Conservation (phyloP, 2,329 filamentous ascomycete genomes). For the Aspergillus pseudoviridinutans region DNA sequence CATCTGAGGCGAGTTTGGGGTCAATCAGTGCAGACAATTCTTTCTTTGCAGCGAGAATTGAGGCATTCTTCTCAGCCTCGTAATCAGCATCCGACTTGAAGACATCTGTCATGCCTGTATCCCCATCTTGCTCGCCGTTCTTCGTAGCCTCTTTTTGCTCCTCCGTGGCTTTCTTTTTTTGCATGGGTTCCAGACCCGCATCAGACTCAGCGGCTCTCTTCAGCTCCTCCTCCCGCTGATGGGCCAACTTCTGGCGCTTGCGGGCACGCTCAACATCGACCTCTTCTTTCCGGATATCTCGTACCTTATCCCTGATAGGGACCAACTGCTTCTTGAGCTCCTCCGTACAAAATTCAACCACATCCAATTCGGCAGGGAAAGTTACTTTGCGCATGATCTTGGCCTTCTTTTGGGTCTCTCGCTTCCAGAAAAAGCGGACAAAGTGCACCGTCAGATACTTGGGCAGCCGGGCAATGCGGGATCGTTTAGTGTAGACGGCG, state of each 20-base stretch:
- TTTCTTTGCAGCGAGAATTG: slow-evolving; percentile 77
- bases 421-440: slow-evolving; percentile 97
- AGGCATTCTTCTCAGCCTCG: slow-evolving; percentile 75
- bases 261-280: slow-evolving; percentile 86
- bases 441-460: slow-evolving; percentile 97
- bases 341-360: slow-evolving; percentile 92
- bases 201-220: slow-evolving; percentile 34
- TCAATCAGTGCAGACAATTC: slow-evolving; percentile 77
- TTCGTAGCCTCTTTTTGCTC: slow-evolving; percentile 51
- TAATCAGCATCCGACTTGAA: slow-evolving; percentile 95
- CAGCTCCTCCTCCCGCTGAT: slow-evolving; percentile 52
- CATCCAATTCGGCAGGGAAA: slow-evolving; percentile 88
- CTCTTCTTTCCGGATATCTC: slow-evolving; percentile 91
- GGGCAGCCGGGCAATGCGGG: slow-evolving; percentile 82
- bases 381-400: slow-evolving; percentile 99
- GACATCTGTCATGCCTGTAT: slow-evolving; percentile 66
- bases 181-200: slow-evolving; percentile 37
- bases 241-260: slow-evolving; percentile 79
- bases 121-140: slow-evolving; percentile 56
- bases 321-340: slow-evolving; percentile 77
- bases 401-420: slow-evolving; percentile 92
- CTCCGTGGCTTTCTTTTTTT: slow-evolving; percentile 46
- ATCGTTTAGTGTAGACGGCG: slow-evolving; percentile 82
- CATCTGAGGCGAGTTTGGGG: slow-evolving; percentile 69
- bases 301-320: slow-evolving; percentile 93